These are phyloP conservation scores for Podospora anserina DNA, from an alignment of 495 filamentous ascomycete species.

Conservation along the genomic window DNA sequence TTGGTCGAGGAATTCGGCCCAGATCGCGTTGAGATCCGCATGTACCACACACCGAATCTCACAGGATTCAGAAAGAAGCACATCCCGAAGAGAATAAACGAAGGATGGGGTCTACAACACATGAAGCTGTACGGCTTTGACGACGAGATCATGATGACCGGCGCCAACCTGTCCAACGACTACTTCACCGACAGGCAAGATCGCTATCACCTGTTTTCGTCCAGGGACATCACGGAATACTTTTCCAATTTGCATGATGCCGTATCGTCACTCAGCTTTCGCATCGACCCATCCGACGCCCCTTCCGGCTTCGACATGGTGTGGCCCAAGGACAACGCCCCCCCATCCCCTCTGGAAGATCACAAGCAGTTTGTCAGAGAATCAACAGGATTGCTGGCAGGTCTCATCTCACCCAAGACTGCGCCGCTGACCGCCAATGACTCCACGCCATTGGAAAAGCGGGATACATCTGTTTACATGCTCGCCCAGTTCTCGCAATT, in stretches of 20 bases:
- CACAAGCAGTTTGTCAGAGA: conserved; percentile 64
- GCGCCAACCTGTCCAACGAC: conserved; percentile 88
- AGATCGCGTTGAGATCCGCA: conserved; percentile 85
- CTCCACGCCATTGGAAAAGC: conserved; percentile 18
- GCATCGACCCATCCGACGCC: conserved; percentile 60
- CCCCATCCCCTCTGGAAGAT: conserved; percentile 65
- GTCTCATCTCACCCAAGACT: conserved; percentile 53
- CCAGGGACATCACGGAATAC: conserved; percentile 73
- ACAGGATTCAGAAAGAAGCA: conserved; percentile 79
- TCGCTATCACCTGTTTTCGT: conserved; percentile 87
- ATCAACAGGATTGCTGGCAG: conserved; percentile 61
- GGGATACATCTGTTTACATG: conserved; percentile 78
- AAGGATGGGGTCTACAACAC: conserved; percentile 97
- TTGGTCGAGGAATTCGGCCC: conserved; percentile 78
- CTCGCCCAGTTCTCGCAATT: conserved; percentile 82
- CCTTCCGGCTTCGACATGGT: conserved; percentile 64
- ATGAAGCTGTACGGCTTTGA: conserved; percentile 99
- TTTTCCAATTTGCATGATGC: conserved; percentile 73
- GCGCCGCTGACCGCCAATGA: conserved; percentile 23
- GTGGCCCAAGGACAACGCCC: conserved; percentile 76
- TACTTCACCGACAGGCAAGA: conserved; percentile 97
- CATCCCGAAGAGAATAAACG: conserved; percentile 87
- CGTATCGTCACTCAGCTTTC: conserved; percentile 75
- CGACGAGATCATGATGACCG: conserved; percentile 92
- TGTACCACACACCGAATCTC: conserved; percentile 97